Evolutionary conservation across 2,329 filamentous ascomycete species (phyloP).

Genomic region (Plectosphaerella sp.): DNA sequence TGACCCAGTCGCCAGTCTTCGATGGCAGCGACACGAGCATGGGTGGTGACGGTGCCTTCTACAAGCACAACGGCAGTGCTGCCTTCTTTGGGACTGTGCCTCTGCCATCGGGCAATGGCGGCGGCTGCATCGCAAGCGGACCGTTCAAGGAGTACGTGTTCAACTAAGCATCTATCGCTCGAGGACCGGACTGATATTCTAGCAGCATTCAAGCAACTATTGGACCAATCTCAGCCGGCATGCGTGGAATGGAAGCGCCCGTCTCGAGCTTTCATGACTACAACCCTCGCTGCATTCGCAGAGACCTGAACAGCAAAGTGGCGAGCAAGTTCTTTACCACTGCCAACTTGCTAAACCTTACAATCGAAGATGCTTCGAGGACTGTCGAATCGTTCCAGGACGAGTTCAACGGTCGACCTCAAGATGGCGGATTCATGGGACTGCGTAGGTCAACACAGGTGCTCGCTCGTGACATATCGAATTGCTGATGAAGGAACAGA

Average conservation of each 20-base stretch:
- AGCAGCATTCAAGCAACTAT: conserved; percentile 7
- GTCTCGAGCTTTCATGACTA: conserved; percentile 12
- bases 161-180: background rate
- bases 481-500: conserved; percentile 1
- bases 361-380: conserved; percentile 9
- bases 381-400: conserved; percentile 21
- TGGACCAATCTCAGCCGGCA: conserved; percentile 22
- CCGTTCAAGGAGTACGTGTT: conserved; percentile 19
- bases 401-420: conserved; percentile 20
- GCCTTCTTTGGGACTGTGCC: conserved; percentile 16
- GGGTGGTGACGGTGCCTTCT: conserved; percentile 30
- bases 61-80: conserved; percentile 15
- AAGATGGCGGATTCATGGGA: conserved; percentile 17
- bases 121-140: conserved; percentile 26
- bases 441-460: background rate
- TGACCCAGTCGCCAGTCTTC: conserved; percentile 28
- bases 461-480: background rate
- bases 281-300: conserved; percentile 24
- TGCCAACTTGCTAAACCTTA: conserved; percentile 16
- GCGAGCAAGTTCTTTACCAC: background rate
- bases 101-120: conserved; percentile 28
- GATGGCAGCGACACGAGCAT: conserved; percentile 33
- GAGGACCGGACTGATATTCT: background rate
- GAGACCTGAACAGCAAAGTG: conserved; percentile 19
- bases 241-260: conserved; percentile 5